Percentiles rank a stretch among this genome's conserved stretches.
These are phyloP conservation scores for Pholiota adiposa DNA, from an alignment of 1,284 basidiomycete genomes.

Conservation along the genomic window DNA sequence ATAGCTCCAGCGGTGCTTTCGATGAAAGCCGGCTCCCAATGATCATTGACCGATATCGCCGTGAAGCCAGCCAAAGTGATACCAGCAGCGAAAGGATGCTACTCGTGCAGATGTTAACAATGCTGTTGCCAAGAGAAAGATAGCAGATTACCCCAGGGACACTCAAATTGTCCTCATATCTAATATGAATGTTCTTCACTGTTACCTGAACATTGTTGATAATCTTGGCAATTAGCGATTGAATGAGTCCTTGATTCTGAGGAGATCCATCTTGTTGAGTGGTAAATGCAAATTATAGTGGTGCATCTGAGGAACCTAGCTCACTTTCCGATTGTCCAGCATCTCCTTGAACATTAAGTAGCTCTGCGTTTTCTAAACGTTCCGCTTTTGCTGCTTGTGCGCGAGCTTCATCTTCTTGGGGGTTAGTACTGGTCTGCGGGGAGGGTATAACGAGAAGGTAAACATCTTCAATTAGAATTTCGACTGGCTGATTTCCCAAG, in stretches of 20 bases:
- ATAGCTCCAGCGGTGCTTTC: conserved; percentile 89
- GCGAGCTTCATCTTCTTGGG: conserved; percentile 85
- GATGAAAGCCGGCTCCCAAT: conserved; percentile 96
- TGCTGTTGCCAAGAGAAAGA: not conserved
- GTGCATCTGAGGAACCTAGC: not conserved
- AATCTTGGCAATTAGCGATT: conserved; percentile 89
- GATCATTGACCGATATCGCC: conserved; percentile 90
- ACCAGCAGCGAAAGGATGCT: conserved; percentile 96
- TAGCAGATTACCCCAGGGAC: conserved; percentile 80
- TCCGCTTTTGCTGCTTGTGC: conserved; percentile 90
- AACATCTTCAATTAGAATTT: conserved; percentile 93
- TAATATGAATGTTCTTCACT: conserved; percentile 92
- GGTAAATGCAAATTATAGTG: not conserved
- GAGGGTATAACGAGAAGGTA: conserved; percentile 93
- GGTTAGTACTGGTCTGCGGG: conserved; percentile 72
- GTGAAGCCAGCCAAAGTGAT: conserved; percentile 92
- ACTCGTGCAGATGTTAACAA: conserved; percentile 4
- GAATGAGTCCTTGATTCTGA: conserved; percentile 82
- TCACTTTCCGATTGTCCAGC: conserved; percentile 48
- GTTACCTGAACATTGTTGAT: conserved; percentile 98
- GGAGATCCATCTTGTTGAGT: conserved; percentile 59
- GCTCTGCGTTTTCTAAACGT: conserved; percentile 87
- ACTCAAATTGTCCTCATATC: conserved; percentile 95
- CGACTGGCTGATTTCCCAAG: conserved; percentile 91
- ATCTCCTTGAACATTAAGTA: conserved; percentile 77